Percentiles rank a stretch among this genome's conserved stretches.
Evolutionary conservation across 2,329 filamentous ascomycete genomes (phyloP).

Genomic region (Metarhizium anisopliae): DNA sequence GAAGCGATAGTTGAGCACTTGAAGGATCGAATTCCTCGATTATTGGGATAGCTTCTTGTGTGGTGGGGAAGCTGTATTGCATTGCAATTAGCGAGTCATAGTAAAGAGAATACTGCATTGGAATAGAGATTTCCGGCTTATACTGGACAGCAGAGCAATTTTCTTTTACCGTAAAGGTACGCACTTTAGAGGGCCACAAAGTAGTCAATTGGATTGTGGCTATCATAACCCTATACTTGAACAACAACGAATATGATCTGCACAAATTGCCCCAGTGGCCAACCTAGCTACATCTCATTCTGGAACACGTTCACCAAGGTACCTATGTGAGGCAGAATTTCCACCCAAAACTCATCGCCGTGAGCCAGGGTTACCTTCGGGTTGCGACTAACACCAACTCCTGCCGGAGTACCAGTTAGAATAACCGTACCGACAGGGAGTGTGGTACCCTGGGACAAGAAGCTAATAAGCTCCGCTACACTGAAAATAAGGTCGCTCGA

Average conservation of each 20-base stretch:
- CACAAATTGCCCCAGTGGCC: too few species aligned
- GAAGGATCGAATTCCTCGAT: neutral
- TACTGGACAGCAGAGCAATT: too few species aligned
- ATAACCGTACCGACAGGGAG: constrained; percentile 31
- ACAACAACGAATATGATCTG: too few species aligned
- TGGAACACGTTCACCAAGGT: constrained; percentile 25
- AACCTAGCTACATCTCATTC: constrained; percentile 5
- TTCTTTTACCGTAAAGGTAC: too few species aligned
- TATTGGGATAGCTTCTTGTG: neutral
- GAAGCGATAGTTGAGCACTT: neutral
- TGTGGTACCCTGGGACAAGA: constrained; percentile 34
- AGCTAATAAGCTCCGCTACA: constrained; percentile 34
- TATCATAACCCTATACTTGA: too few species aligned
- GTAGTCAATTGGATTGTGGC: too few species aligned
- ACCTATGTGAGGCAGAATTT: constrained; percentile 33
- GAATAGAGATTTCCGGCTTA: too few species aligned
- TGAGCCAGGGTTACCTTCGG: constrained; percentile 28
- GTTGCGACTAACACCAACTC: constrained; percentile 28
- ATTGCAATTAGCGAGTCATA: too few species aligned
- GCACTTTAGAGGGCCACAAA: too few species aligned
- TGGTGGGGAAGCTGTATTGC: too few species aligned
- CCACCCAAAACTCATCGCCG: constrained; percentile 33
- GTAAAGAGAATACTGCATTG: too few species aligned
- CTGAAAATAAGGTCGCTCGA: constrained; percentile 44
- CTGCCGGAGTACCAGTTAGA: constrained; percentile 33